A percentile compares a stretch with the other conserved stretches of the same genome.
Conservation (phyloP, 2,329 filamentous ascomycete species). For the Cyclaneusma minus region DNA sequence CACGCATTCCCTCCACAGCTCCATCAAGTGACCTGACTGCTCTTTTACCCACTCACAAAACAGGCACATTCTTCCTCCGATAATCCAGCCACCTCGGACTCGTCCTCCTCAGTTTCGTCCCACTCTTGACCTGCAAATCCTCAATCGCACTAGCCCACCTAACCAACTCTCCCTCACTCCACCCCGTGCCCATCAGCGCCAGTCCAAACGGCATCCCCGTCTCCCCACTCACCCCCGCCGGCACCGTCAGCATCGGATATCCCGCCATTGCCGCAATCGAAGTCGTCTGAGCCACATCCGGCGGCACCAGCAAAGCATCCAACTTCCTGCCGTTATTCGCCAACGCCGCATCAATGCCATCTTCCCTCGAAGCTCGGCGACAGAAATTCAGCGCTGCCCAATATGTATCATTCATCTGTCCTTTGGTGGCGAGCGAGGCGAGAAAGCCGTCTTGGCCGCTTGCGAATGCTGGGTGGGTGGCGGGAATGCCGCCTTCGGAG, state of each 20-base stretch:
- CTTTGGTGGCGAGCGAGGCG: slow-evolving; percentile 43
- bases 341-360: slow-evolving; percentile 57
- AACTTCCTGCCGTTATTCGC: slow-evolving; percentile 26
- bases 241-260: slow-evolving; percentile 58
- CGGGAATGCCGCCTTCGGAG: slow-evolving; percentile 49
- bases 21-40: too few species aligned
- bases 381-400: slow-evolving; percentile 48
- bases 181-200: slow-evolving; percentile 44
- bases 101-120: slow-evolving; percentile 29
- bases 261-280: slow-evolving; percentile 62
- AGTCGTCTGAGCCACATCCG: slow-evolving; percentile 50
- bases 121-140: slow-evolving; percentile 31
- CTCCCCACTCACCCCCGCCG: slow-evolving; percentile 36
- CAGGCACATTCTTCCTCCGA: slow-evolving; percentile 27
- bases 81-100: slow-evolving; percentile 37
- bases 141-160: slow-evolving; percentile 49
- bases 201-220: slow-evolving; percentile 48
- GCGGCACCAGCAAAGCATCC: slow-evolving; percentile 50
- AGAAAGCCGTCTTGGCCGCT: slow-evolving; percentile 60
- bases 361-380: slow-evolving; percentile 39
- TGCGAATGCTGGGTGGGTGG: slow-evolving; percentile 44
- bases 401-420: slow-evolving; percentile 48
- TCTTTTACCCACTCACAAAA: too few species aligned
- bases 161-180: slow-evolving; percentile 39
- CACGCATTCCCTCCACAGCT: too few species aligned